phyloP scores from a whole-genome alignment of 139 green algal genomes.

The Chlorokybus atmophyticus region DNA sequence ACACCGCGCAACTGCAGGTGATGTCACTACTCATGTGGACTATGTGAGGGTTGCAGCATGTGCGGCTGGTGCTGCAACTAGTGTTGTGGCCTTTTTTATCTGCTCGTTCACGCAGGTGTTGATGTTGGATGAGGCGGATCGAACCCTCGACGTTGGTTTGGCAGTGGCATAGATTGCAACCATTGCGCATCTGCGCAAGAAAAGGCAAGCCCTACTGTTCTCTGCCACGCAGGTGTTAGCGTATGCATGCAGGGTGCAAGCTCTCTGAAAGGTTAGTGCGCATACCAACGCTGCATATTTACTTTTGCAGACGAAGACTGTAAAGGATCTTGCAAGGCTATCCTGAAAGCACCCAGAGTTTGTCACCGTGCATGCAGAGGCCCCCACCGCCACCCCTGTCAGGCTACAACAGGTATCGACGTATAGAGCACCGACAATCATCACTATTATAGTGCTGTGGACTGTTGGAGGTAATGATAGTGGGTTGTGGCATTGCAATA shows the following conservation, averaged over 20 bases:
- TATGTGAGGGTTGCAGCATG: too few species aligned
- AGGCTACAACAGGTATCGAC: slow-evolving; percentile 85
- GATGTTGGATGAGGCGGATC: slow-evolving; percentile 94
- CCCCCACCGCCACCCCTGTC: slow-evolving; percentile 62
- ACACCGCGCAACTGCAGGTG: slow-evolving; percentile 53
- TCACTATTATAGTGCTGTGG: background rate
- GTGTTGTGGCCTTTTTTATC: too few species aligned
- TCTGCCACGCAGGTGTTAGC: slow-evolving; percentile 44
- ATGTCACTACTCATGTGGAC: too few species aligned
- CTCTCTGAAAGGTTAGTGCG: too few species aligned
- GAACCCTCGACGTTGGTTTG: slow-evolving; percentile 95
- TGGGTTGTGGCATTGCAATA: too few species aligned
- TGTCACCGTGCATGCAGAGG: slow-evolving; percentile 76
- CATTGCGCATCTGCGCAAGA: slow-evolving; percentile 68
- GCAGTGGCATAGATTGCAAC: slow-evolving; percentile 78
- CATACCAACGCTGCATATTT: too few species aligned
- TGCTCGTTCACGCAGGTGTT: slow-evolving; percentile 43
- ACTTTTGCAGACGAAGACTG: slow-evolving; percentile 63
- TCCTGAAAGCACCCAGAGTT: slow-evolving; percentile 70
- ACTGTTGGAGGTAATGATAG: too few species aligned
- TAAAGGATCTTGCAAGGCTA: slow-evolving; percentile 57
- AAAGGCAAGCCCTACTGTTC: slow-evolving; percentile 80
- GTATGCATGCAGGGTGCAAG: too few species aligned
- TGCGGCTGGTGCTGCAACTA: too few species aligned
- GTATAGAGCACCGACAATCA: too few species aligned